These are phyloP conservation scores for Senna tora DNA, from an alignment of 306 rosid species.

Conservation along the genomic window DNA sequence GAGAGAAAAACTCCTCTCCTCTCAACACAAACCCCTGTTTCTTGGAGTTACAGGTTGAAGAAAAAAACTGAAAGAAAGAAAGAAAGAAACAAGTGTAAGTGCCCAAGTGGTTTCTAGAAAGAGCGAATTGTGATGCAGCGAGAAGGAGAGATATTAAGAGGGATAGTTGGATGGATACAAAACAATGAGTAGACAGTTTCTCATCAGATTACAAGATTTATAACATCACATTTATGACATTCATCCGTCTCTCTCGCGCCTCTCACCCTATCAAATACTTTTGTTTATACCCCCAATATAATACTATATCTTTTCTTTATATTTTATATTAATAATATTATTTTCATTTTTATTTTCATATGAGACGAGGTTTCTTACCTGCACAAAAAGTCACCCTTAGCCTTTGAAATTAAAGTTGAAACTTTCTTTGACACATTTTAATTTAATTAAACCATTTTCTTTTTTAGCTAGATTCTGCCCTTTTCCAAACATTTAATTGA, in stretches of 20 bases:
- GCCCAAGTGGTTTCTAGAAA: conserved; percentile 29
- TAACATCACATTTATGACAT: conserved; percentile 38
- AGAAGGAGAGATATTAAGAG: conserved; percentile 17
- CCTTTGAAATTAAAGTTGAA: conserved; percentile 35
- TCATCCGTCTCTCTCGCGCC: conserved; percentile 43
- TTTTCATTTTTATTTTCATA: neutral
- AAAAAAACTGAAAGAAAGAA: neutral
- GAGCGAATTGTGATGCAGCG: conserved; percentile 20
- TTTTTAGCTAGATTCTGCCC: neutral
- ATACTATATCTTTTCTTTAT: no score
- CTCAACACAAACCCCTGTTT: conserved; percentile 4
- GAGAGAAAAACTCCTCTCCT: neutral
- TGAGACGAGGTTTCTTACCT: neutral
- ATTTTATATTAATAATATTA: neutral
- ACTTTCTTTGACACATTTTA: conserved; percentile 35
- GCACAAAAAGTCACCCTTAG: conserved; percentile 21
- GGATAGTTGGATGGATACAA: conserved; percentile 12
- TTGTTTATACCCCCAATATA: neutral
- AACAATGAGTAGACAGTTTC: conserved; percentile 30
- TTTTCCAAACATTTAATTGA: neutral
- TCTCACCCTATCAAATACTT: conserved; percentile 29
- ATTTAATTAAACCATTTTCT: conserved; percentile 24
- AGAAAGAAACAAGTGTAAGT: neutral
- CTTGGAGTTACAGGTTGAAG: conserved; percentile 11
- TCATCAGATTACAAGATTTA: conserved; percentile 47